Conservation (phyloP, 257 asterid species). For the Penstemon eatonii region DNA sequence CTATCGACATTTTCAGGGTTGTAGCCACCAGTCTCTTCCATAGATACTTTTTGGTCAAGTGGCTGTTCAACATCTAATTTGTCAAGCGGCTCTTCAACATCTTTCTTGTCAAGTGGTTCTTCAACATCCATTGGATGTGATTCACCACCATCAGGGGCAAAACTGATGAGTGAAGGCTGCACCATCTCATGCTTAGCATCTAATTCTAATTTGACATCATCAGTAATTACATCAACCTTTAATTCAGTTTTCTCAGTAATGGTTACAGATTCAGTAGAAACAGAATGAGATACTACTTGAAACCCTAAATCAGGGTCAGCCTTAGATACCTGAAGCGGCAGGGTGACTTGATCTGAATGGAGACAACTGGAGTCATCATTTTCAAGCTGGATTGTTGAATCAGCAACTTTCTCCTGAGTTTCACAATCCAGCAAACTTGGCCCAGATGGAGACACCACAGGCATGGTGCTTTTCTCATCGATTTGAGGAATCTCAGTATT, state of each 20-base stretch:
- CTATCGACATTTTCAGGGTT: slow-evolving; percentile 37
- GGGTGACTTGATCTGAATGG: slow-evolving; percentile 39
- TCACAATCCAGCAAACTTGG: slow-evolving; percentile 28
- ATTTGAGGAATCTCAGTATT: slow-evolving; percentile 22
- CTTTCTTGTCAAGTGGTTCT: slow-evolving; percentile 40
- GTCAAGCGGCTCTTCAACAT: slow-evolving; percentile 33
- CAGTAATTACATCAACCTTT: slow-evolving; percentile 68
- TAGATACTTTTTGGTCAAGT: slow-evolving; percentile 33
- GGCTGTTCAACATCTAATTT: slow-evolving; percentile 47
- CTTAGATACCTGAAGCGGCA: slow-evolving; percentile 74
- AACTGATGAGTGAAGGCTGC: slow-evolving; percentile 43
- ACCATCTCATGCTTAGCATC: slow-evolving; percentile 64
- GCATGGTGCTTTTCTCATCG: slow-evolving; percentile 23
- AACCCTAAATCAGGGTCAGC: slow-evolving; percentile 58
- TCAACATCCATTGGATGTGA: slow-evolving; percentile 60
- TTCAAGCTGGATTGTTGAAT: slow-evolving; percentile 35
- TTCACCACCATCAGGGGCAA: slow-evolving; percentile 51
- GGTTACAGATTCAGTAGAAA: slow-evolving; percentile 67
- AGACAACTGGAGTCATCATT: slow-evolving; percentile 39
- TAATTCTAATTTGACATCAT: slow-evolving; percentile 66
- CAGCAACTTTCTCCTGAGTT: slow-evolving; percentile 38
- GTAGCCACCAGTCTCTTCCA: slow-evolving; percentile 35
- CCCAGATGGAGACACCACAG: slow-evolving; percentile 26
- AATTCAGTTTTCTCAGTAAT: slow-evolving; percentile 71
- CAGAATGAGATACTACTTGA: slow-evolving; percentile 74